A percentile compares a stretch with the other conserved stretches of the same genome.
These are phyloP conservation scores for Didymella glomerata DNA, from an alignment of 2,329 filamentous ascomycete genomes.

Conservation along the genomic window DNA sequence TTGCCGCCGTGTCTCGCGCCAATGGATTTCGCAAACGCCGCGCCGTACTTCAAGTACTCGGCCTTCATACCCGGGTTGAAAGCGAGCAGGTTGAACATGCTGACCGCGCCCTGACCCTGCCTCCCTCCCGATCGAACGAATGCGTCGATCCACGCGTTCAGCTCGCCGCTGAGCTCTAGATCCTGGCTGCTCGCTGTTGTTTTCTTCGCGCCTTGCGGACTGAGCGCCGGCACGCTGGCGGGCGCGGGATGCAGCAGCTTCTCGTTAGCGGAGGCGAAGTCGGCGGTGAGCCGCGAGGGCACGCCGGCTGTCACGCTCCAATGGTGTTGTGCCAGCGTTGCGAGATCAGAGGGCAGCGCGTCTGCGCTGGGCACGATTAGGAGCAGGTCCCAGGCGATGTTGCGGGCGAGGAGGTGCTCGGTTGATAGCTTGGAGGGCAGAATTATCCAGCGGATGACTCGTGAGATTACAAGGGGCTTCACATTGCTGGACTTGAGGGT, in stretches of 20 bases:
- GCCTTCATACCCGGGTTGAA: constrained; percentile 63
- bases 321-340: constrained; percentile 36
- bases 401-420: constrained; percentile 52
- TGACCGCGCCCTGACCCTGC: constrained; percentile 58
- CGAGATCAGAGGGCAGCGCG: constrained; percentile 39
- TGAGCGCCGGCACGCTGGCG: constrained; percentile 49
- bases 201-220: constrained; percentile 21
- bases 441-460: constrained; percentile 61
- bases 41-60: constrained; percentile 66
- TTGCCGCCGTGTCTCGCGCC: constrained; percentile 63
- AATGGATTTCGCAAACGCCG: constrained; percentile 60
- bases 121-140: constrained; percentile 34
- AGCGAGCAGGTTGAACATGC: constrained; percentile 70
- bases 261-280: constrained; percentile 51
- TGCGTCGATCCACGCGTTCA: constrained; percentile 60
- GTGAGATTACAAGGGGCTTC: constrained; percentile 54
- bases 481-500: constrained; percentile 48
- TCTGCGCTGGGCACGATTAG: constrained; percentile 52
- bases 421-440: constrained; percentile 56
- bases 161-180: constrained; percentile 63
- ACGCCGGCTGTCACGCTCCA: constrained; percentile 55
- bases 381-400: constrained; percentile 59
- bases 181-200: constrained; percentile 52
- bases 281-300: constrained; percentile 53
- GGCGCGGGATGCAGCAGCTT: constrained; percentile 51